A percentile compares a stretch with the other conserved stretches of the same genome.
phyloP scores from a whole-genome alignment of 2,329 filamentous ascomycete species.

The Huntiella savannae region DNA sequence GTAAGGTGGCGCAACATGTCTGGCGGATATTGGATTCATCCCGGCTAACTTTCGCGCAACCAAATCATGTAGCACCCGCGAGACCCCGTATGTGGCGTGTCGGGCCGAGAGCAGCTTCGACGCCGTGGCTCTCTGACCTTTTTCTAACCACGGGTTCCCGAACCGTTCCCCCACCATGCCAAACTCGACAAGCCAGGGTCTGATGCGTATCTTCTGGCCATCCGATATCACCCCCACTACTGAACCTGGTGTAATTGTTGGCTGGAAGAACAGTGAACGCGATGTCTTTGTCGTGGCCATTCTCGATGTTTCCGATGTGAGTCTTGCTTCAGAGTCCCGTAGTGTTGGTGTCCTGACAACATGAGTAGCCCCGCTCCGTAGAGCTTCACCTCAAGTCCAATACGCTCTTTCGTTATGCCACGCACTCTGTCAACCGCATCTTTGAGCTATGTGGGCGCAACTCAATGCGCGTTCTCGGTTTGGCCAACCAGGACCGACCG shows the following conservation, averaged over 20 bases:
- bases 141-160: slow-evolving; percentile 38
- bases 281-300: slow-evolving; percentile 84
- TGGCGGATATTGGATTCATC: too few species aligned
- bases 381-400: slow-evolving; percentile 73
- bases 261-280: slow-evolving; percentile 82
- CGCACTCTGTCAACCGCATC: slow-evolving; percentile 61
- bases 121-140: slow-evolving; percentile 52
- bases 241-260: slow-evolving; percentile 69
- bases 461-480: slow-evolving; percentile 69
- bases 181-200: slow-evolving; percentile 61
- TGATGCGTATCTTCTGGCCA: slow-evolving; percentile 98
- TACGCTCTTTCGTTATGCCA: slow-evolving; percentile 64
- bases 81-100: slow-evolving; percentile 59
- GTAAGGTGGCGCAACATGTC: slow-evolving; percentile 30
- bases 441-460: slow-evolving; percentile 68
- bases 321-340: slow-evolving; percentile 16
- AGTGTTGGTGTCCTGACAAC: too few species aligned
- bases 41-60: too few species aligned
- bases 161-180: slow-evolving; percentile 20
- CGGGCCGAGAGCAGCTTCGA: slow-evolving; percentile 84
- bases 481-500: slow-evolving; percentile 45
- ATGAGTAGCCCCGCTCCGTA: slow-evolving; percentile 48
- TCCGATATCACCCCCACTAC: slow-evolving; percentile 58
- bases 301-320: slow-evolving; percentile 75
- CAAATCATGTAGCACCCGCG: slow-evolving; percentile 51